Evolutionary conservation across 768 basidiomycete species (phyloP), one percentile per base, ranked within the genome.

Genomic region (Suillus tomentosus): DNA sequence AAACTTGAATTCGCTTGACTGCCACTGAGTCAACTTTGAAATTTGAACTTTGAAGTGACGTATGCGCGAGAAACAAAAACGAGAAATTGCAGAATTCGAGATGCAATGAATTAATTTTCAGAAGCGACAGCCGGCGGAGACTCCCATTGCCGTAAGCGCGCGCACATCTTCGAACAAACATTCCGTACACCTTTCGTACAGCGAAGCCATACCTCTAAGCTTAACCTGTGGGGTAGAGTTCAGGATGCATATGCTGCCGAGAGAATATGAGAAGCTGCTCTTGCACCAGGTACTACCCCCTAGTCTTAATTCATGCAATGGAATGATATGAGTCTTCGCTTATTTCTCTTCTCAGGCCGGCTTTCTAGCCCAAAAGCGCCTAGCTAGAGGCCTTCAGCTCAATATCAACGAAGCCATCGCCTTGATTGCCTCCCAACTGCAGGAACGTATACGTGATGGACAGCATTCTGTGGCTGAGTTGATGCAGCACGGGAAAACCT

Each of bases 401-500:
- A 99, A 99, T 77, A 79, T 88, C 66, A 85, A 92, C 3, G 97
- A 99, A 77, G 90, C 95, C 0, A 85, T 88, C 15, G 95, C 94
- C 2, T 84, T 99, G 10, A 95, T 99, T 67, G 89, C 95, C 2
- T 87, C 87, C n/a, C 91, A 94, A 69, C 85, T 98, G 2, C 96
- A 99, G 70, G 96, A 98, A 75, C 86, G 87, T 56, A 96, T 97
- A 69, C 84, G 97, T 11, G 97, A 99, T 90, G 96, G 96, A 3
- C 73, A 77, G 17, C 84, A 95, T 73, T 86, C 87, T 0, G 96
- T 99, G 10, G 84, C 93, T 0, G 86, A 98, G 66, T 79, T 99
- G n/a, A 96, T 96, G 96, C 88, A 94, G 56, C 81, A 91, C 69
- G 97, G 97, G 8, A 98, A 95, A 80, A 85, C 84, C 22, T 73